phyloP scores from a whole-genome alignment of 2,329 filamentous ascomycete genomes.

The Pseudocercospora pini-densiflorae region DNA sequence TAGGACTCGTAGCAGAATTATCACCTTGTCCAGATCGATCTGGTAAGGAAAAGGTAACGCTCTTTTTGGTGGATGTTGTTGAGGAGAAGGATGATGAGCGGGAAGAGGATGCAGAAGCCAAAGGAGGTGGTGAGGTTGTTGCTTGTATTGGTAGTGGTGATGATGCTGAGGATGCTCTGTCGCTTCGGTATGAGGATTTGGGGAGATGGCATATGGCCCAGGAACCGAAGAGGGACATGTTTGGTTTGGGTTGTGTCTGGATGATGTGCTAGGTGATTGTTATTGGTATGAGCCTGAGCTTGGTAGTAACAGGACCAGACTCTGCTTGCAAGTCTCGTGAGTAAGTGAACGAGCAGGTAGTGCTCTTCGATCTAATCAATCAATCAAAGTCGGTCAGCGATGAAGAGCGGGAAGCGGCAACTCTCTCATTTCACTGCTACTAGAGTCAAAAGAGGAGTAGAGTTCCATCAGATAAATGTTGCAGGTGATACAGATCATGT shows the following conservation, averaged over 20 bases:
- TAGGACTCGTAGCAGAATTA: not conserved
- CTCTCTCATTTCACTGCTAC: not conserved
- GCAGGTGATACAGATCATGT: not conserved
- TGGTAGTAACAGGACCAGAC: not conserved
- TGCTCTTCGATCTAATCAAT: not conserved
- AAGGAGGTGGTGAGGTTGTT: too few relatives aligned
- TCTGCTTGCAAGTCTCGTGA: too few relatives aligned
- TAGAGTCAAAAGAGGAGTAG: not conserved
- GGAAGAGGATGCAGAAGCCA: not conserved
- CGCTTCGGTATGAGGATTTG: not conserved
- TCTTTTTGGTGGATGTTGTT: not conserved
- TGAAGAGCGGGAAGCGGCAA: not conserved
- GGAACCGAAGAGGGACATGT: constrained; percentile 8
- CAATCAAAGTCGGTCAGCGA: not conserved
- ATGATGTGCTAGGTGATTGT: too few relatives aligned
- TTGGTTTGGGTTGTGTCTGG: not conserved
- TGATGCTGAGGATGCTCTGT: not conserved
- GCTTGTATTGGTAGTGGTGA: too few relatives aligned
- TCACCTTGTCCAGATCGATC: not conserved
- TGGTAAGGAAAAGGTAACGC: not conserved
- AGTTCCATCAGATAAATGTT: not conserved
- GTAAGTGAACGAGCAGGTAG: too few relatives aligned
- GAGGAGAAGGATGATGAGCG: constrained; percentile 1
- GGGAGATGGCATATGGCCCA: constrained; percentile 13
- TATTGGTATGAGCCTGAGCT: not conserved